Percentiles rank a stretch among this genome's conserved stretches.
phyloP scores from a whole-genome alignment of 2,329 filamentous ascomycete genomes.

The Xylariaceae sp. region DNA sequence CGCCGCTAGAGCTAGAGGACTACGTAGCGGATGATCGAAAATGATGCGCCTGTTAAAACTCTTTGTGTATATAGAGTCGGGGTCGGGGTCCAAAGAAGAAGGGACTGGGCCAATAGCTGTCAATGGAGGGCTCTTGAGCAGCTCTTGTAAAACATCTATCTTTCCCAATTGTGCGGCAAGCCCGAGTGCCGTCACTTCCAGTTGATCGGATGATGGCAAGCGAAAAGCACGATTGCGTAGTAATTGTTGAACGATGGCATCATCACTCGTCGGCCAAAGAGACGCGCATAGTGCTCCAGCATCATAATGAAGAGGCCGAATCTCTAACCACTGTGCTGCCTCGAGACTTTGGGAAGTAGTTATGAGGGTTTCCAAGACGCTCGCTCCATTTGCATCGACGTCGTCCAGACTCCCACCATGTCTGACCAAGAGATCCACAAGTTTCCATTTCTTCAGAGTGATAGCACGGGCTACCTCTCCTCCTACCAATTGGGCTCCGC shows the following conservation, averaged over 20 bases:
- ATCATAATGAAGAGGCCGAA: not conserved
- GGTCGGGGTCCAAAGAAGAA: not conserved
- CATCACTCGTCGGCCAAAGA: not conserved
- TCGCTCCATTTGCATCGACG: not conserved
- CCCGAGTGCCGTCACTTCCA: not conserved
- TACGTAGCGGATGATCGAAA: not conserved
- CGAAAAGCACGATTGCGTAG: not conserved
- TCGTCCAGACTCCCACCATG: not conserved
- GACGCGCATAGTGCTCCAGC: not conserved
- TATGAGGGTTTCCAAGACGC: not conserved
- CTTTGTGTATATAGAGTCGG: not conserved
- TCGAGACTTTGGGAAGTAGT: not conserved
- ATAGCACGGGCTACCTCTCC: not conserved
- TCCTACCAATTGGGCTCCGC: not conserved
- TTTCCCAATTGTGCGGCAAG: not conserved
- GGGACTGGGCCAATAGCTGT: not conserved
- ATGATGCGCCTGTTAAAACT: no score
- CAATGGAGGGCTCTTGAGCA: not conserved
- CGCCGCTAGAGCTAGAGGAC: not conserved
- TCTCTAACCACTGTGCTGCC: not conserved
- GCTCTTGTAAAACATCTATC: not conserved
- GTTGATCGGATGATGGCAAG: not conserved
- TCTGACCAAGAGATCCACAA: not conserved
- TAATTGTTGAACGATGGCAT: not conserved
- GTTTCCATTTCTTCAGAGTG: not conserved